Conservation (phyloP, 129 eudicot species). For the Scalesia atractyloides region DNA sequence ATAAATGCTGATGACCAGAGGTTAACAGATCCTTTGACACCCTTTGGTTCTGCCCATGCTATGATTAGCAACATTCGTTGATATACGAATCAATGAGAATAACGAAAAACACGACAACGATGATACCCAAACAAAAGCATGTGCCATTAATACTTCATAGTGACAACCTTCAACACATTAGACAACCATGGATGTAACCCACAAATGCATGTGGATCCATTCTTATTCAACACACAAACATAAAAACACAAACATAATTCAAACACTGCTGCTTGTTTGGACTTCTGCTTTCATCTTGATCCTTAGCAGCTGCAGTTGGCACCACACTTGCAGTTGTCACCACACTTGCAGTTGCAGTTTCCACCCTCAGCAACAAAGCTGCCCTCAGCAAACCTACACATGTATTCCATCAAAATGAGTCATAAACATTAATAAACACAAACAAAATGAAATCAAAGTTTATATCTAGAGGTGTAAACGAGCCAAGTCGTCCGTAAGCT, state of each 20-base stretch:
- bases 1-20: too few species aligned
- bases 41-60: too few species aligned
- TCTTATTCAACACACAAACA: conserved; percentile 36
- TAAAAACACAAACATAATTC: conserved; percentile 25
- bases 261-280: conserved; percentile 17
- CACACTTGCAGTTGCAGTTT: conserved; percentile 52
- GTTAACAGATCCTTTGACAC: too few species aligned
- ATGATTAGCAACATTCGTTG: neutral
- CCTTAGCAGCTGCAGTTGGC: conserved; percentile 58
- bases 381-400: conserved; percentile 42
- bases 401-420: neutral
- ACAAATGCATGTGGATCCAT: conserved; percentile 23
- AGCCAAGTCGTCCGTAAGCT: too few species aligned
- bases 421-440: neutral
- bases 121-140: conserved; percentile 33
- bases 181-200: conserved; percentile 28
- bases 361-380: conserved; percentile 54
- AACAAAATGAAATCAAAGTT: neutral
- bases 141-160: conserved; percentile 31
- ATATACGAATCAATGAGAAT: neutral
- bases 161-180: conserved; percentile 28
- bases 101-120: too few species aligned
- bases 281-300: conserved; percentile 1
- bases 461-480: neutral
- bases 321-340: conserved; percentile 63